Base-by-base conservation (phyloP, 2,329 filamentous ascomycete species). In the Cercospora sp. region DNA sequence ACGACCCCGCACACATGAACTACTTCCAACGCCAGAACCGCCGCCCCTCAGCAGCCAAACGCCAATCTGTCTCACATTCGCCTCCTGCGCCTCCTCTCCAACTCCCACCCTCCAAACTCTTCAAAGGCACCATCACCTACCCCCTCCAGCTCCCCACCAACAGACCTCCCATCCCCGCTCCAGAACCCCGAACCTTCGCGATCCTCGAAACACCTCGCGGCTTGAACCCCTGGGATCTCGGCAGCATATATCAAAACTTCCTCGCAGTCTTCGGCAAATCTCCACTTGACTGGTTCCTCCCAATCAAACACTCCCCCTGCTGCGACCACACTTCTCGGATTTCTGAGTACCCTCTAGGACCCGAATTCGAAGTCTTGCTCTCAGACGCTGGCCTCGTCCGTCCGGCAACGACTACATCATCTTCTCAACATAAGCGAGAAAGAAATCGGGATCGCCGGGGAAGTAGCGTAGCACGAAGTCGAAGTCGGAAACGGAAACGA, bases 181-280 rank as follows among this genome's bases (percentile, higher is more conserved):
- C 70, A 12, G 53, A 69, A 51, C 64, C 81, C 5, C 86, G 89
- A 30, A 90, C 87, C 10, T 98, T 96, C 77, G 93, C 92, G 12
- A 90, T 98, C 48, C 82, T 97, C 1, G 85, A 87, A 69, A 92
- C 91, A 0, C 83, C 87, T 3, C 85, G 87, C 0, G 90, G 91
- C 9, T 90, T 95, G 73, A 97, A 97, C 72, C 92, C 93, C 0
- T 99, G 93, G 89, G 87, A 96, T 73, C 81, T 95, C 0, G 92
- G 91, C 1, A 81, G 78, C 31, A 57, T 65, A 1, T 83, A 86
- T 69, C 80, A 83, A 30, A 98, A 98, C 75, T 90, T 93, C 81
- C 87, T 88, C 71, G 86, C 90, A 13, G 87, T 97, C 26, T 93
- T 99, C 89, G 94, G 94, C 30, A 59, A 20, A 18, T 0, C 80